phyloP scores from a whole-genome alignment of 495 filamentous ascomycete genomes.

The Tricharina praecox region DNA sequence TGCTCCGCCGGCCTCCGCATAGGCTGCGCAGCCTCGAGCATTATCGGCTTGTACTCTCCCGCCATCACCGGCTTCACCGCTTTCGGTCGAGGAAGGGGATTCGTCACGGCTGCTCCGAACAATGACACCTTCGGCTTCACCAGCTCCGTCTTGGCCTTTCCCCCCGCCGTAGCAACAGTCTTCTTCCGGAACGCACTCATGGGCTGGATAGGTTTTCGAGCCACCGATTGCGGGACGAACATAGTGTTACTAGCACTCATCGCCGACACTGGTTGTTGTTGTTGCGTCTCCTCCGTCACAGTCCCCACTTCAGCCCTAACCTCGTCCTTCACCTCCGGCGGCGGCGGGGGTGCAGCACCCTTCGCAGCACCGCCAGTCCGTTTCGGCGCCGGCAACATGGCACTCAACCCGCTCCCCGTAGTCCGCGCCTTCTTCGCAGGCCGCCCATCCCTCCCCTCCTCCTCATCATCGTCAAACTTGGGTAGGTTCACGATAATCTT shows the following conservation, averaged over 20 bases:
- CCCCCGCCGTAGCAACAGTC: constrained; percentile 2
- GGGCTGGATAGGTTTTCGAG: constrained; percentile 24
- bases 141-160: constrained; percentile 5
- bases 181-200: constrained; percentile 19
- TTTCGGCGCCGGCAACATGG: constrained; percentile 25
- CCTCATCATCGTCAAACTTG: constrained; percentile 12
- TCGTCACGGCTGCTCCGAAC: constrained; percentile 18
- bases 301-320: neutral
- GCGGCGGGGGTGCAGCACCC: neutral
- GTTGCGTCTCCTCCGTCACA: constrained; percentile 4
- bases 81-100: neutral
- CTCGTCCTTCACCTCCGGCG: constrained; percentile 2
- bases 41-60: constrained; percentile 25
- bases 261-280: neutral
- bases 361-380: constrained; percentile 15
- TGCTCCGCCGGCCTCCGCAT: constrained; percentile 10
- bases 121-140: constrained; percentile 20
- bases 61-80: constrained; percentile 8
- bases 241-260: constrained; percentile 5
- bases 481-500: constrained; percentile 26
- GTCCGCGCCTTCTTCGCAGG: constrained; percentile 16
- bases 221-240: constrained; percentile 24
- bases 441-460: constrained; percentile 16
- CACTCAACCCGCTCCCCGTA: constrained; percentile 13
- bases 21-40: constrained; percentile 17